Evolutionary conservation across 345 rosid species (phyloP), one percentile per base, ranked within the genome.

Genomic region (Erodium maritimum): DNA sequence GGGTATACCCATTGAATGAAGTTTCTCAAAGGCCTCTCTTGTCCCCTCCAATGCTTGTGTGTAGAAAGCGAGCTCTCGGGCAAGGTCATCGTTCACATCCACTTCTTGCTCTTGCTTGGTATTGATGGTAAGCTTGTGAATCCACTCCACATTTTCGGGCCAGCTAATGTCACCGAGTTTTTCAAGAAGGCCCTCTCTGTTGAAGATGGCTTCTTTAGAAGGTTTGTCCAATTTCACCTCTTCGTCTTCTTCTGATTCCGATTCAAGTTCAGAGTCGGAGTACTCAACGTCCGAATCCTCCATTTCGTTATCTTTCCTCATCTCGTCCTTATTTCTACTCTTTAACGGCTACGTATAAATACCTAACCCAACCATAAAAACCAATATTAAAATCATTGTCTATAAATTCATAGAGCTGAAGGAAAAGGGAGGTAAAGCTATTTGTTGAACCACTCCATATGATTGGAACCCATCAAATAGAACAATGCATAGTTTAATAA

Each of bases 81-180:
- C 71, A 22, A 86, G 78, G 64, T 93, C 96, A 58, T 93, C 95
- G 59, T 89, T 93, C 37, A 89, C 96, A 65, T 87, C 99, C 9
- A 93, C 86, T 18, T 79, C 80, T 72, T 82, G 82, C 68, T 69
- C 89, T 50, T 78, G 89, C 9, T 82, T 80, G 48, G 82, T 57
- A 56, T 78, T 91, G 17, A 89, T 23, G 5, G 83, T 61, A 6
- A 93, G 88, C 77, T 66, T 76, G 65, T 93, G 87, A 50, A 67
- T 74, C 99, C 96, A 93, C 0, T 79, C 75, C 17, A 65, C 79
- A 34, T 75, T 71, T 64, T 82, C 82, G 0, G 94, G 95, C 94
- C 91, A 93, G 71, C 77, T 78, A 12, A 89, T 79, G 66, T 93
- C 96, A 60, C 86, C 77, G 21, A 89, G 88, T 7, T 89, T 93